phyloP scores from a whole-genome alignment of 169 alveolate species.

The Plasmodium adleri region DNA sequence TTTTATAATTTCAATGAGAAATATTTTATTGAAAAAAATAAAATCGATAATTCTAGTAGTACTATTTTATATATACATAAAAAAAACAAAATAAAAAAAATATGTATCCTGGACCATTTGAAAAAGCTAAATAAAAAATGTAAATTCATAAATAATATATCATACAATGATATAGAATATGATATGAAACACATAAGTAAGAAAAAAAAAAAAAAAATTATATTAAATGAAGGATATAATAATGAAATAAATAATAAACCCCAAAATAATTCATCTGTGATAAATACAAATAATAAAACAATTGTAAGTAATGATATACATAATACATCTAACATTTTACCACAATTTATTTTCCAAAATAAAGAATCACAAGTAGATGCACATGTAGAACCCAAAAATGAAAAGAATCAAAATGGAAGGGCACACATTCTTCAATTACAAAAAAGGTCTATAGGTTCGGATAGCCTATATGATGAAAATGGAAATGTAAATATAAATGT shows the following conservation, averaged over 20 bases:
- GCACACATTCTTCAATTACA: not conserved
- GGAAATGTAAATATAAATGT: no score
- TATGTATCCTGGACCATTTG: slow-evolving; percentile 44
- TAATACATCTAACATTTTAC: not conserved
- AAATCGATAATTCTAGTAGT: slow-evolving; percentile 25
- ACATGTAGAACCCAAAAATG: not conserved
- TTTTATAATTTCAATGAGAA: slow-evolving; percentile 21
- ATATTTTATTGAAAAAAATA: slow-evolving; percentile 35
- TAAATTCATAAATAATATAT: slow-evolving; percentile 45
- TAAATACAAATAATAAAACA: not conserved
- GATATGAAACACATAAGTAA: not conserved
- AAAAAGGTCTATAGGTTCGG: not conserved
- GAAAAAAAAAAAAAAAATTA: not conserved
- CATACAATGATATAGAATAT: slow-evolving; percentile 22
- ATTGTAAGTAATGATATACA: no score
- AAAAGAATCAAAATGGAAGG: not conserved
- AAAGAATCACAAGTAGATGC: no score
- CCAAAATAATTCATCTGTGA: not conserved
- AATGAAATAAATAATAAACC: no score
- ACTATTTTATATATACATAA: slow-evolving; percentile 55
- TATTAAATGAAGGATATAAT: no score
- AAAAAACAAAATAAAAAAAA: slow-evolving; percentile 53
- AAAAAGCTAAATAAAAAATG: slow-evolving; percentile 53
- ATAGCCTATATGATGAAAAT: no score
- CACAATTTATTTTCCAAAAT: no score